Evolutionary conservation across 176 grass and related monocot genomes (phyloP).

Genomic region (Cenchrus fungigraminus): DNA sequence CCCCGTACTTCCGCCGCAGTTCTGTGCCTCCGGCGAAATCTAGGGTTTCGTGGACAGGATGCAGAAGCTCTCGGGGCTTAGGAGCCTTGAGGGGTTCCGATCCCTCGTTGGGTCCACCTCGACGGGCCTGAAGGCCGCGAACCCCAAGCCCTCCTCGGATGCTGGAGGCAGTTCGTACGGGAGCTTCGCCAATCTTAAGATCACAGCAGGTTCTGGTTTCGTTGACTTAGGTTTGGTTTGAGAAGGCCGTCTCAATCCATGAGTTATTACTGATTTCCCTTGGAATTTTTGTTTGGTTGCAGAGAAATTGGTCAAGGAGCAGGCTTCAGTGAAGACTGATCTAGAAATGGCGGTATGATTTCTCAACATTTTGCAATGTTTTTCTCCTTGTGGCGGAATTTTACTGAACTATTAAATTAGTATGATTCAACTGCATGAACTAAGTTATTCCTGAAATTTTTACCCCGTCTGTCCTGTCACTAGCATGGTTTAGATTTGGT

Average conservation of each 20-base stretch:
- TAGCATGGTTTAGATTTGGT: slow-evolving; percentile 2
- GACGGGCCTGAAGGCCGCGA: slow-evolving; percentile 44
- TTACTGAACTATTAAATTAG: slow-evolving; percentile 7
- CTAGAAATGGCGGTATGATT: slow-evolving; percentile 84
- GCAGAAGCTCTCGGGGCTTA: slow-evolving; percentile 70
- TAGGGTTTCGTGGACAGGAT: slow-evolving; percentile 52
- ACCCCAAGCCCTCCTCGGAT: slow-evolving; percentile 65
- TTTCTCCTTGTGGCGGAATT: neutral
- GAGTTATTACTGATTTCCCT: slow-evolving; percentile 38
- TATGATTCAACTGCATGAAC: slow-evolving; percentile 17
- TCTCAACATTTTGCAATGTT: slow-evolving; percentile 31
- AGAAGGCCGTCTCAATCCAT: slow-evolving; percentile 16
- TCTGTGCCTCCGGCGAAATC: slow-evolving; percentile 7
- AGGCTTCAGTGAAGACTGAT: slow-evolving; percentile 91
- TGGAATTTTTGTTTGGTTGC: slow-evolving; percentile 38
- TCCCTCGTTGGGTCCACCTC: slow-evolving; percentile 63
- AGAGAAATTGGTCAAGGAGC: slow-evolving; percentile 94
- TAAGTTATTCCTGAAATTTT: slow-evolving; percentile 20
- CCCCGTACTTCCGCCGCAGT: slow-evolving; percentile 5
- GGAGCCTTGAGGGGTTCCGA: slow-evolving; percentile 69
- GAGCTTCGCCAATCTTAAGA: slow-evolving; percentile 91
- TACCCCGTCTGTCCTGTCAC: neutral
- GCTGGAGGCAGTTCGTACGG: slow-evolving; percentile 70
- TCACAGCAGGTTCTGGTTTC: slow-evolving; percentile 72
- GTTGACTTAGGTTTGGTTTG: neutral